Base-by-base conservation (phyloP, 2,329 filamentous ascomycete species). In the Dryadomyces quercus-mongolicae region DNA sequence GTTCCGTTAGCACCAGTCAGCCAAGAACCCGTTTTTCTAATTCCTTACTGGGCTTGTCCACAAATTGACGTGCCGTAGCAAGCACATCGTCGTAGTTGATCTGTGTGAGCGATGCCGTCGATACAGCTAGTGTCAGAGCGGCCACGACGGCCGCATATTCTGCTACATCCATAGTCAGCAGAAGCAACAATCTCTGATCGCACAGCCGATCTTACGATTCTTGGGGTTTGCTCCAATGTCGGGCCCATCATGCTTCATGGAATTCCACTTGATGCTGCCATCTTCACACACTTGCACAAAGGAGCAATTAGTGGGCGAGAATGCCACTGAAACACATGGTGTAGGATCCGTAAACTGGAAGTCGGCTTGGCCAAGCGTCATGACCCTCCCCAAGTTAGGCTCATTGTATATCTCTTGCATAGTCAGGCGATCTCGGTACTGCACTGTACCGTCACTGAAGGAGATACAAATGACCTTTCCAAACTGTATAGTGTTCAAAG, bases 401-500 rank as follows among this genome's bases (percentile, higher is more conserved):
- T 85, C 78, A 5, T 78, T 76, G 58, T 80, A 82, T 1, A 91
- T 72, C 53, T 84, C 76, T 5, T 81, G 75, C 77, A 95, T 85
- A 0, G 81, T 86, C 49, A 78, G 75, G 12, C 89, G 80, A 63
- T 94, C 86, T 54, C 88, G 81, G 66, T 92, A 88, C 60, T 93
- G 84, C 3, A 94, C 74, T 0, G 82, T 85, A 12, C 91, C 88
- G 64, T 95, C 90, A 57, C 86, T 86, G 61, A 88, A 88, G 25
- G 78, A 77, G 56, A 95, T 74, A 34, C 85, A 82, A 2, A 95
- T 59, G 2, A 86, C 75, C 56, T 82, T 88, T 50, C 86, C 85
- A 56, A 85, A 81, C 61, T 86, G 85, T 18, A 86, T 74, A 2
- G 81, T 72, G 49, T 85, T 78, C 34, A 93, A 72, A 0, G 80